A percentile compares a stretch with the other conserved stretches of the same genome.
Conservation (phyloP, 257 asterid genomes). For the Solanum clarkiae region DNA sequence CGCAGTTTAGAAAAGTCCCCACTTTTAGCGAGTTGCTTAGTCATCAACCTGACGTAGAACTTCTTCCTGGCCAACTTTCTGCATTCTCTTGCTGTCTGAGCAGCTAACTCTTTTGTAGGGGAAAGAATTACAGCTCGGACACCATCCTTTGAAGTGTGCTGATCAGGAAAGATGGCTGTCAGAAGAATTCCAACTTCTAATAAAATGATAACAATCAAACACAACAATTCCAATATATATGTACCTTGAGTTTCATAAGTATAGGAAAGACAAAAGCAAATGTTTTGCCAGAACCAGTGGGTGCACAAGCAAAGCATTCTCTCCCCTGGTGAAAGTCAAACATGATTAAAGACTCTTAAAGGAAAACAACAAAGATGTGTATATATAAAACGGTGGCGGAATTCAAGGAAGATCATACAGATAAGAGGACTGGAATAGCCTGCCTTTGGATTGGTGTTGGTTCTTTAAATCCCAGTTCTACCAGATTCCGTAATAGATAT, state of each 20-base stretch:
- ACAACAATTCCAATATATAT: neutral
- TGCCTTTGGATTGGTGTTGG: constrained; percentile 98
- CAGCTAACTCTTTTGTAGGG: constrained; percentile 96
- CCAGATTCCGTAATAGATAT: constrained; percentile 53
- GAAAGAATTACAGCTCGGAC: constrained; percentile 75
- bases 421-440: constrained; percentile 81
- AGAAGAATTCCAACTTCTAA: neutral
- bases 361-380: neutral
- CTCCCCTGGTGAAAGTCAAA: constrained; percentile 43
- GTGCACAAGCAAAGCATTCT: constrained; percentile 94
- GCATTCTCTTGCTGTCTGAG: constrained; percentile 95
- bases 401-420: constrained; percentile 60
- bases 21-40: constrained; percentile 71
- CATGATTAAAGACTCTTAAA: neutral
- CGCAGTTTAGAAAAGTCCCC: constrained; percentile 73
- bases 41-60: constrained; percentile 73
- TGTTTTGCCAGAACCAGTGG: constrained; percentile 96
- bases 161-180: constrained; percentile 16
- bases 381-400: neutral
- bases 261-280: constrained; percentile 80
- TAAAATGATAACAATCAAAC: neutral
- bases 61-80: constrained; percentile 72
- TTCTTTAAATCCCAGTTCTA: constrained; percentile 63
- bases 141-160: constrained; percentile 74
- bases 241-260: constrained; percentile 73